Percentiles rank a stretch among this genome's conserved stretches.
Evolutionary conservation across 164 flowering plant species (phyloP).

Genomic region (Echeveria elegans): DNA sequence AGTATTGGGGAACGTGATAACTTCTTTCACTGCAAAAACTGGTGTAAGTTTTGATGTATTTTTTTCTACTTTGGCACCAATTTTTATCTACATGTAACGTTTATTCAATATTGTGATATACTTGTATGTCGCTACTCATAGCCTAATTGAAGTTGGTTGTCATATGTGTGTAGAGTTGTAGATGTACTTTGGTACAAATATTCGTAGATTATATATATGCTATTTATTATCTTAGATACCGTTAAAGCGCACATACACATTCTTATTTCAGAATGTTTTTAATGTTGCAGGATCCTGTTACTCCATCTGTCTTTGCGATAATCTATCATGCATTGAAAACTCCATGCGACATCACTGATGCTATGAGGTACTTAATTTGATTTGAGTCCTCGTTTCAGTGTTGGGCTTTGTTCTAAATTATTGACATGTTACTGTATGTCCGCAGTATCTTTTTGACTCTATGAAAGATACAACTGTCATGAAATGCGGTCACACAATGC

Average conservation of each 20-base stretch:
- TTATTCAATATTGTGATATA: not conserved
- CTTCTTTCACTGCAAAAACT: slow-evolving; percentile 72
- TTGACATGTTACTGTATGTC: slow-evolving; percentile 12
- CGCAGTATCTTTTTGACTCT: slow-evolving; percentile 87
- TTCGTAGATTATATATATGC: not conserved
- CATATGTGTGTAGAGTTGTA: too few species aligned
- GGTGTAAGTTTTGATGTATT: slow-evolving; percentile 39
- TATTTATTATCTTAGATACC: not conserved
- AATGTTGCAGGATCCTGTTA: slow-evolving; percentile 78
- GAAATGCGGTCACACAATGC: slow-evolving; percentile 98
- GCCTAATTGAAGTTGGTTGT: too few species aligned
- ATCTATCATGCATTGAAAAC: slow-evolving; percentile 77
- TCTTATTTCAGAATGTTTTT: slow-evolving; percentile 7
- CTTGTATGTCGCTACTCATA: not conserved
- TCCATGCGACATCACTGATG: slow-evolving; percentile 89
- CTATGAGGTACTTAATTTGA: slow-evolving; percentile 50
- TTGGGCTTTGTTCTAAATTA: not conserved
- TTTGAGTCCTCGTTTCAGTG: not conserved
- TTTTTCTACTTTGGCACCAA: too few species aligned
- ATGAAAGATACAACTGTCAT: too few species aligned
- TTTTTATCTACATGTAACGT: too few species aligned
- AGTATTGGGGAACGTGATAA: slow-evolving; percentile 47
- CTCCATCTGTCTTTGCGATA: slow-evolving; percentile 44
- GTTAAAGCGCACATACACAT: not conserved
- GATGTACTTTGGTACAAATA: too few species aligned